Evolutionary conservation across 306 rosid species (phyloP).

Genomic region (Senna siamea): DNA sequence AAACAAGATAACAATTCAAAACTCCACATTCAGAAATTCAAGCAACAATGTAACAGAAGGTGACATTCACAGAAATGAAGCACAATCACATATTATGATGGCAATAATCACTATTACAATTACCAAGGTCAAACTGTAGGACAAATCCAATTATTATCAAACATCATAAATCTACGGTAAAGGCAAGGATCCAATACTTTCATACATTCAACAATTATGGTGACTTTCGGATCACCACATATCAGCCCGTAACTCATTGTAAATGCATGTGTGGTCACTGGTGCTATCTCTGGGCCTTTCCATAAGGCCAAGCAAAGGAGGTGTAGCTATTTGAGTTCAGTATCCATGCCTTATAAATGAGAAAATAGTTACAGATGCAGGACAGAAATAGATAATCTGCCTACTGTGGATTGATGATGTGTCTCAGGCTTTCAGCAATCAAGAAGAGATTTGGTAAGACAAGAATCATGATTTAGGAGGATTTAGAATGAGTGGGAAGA

Average conservation of each 20-base stretch:
- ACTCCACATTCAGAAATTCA: constrained; percentile 27
- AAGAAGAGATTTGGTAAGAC: constrained; percentile 6
- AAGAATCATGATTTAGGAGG: constrained; percentile 16
- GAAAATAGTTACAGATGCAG: constrained; percentile 14
- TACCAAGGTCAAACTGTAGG: constrained; percentile 7
- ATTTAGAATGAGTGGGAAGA: neutral
- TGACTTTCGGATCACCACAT: constrained; percentile 5
- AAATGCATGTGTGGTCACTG: neutral
- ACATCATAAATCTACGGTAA: constrained; percentile 7
- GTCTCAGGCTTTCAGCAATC: neutral
- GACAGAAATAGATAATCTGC: constrained; percentile 21
- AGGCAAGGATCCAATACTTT: constrained; percentile 1
- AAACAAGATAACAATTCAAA: constrained; percentile 40
- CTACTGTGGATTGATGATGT: neutral
- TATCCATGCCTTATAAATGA: constrained; percentile 2
- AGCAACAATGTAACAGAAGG: constrained; percentile 10
- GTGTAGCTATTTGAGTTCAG: constrained; percentile 11
- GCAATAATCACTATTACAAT: neutral
- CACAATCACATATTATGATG: constrained; percentile 29
- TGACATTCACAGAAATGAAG: constrained; percentile 30
- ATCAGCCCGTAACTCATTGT: neutral
- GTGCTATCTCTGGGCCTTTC: constrained; percentile 7
- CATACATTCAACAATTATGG: neutral
- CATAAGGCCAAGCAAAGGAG: constrained; percentile 10
- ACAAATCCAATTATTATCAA: constrained; percentile 21